A percentile compares a stretch with the other conserved stretches of the same genome.
Evolutionary conservation across 306 rosid genomes (phyloP).

Genomic region (Boehmeria nivea): DNA sequence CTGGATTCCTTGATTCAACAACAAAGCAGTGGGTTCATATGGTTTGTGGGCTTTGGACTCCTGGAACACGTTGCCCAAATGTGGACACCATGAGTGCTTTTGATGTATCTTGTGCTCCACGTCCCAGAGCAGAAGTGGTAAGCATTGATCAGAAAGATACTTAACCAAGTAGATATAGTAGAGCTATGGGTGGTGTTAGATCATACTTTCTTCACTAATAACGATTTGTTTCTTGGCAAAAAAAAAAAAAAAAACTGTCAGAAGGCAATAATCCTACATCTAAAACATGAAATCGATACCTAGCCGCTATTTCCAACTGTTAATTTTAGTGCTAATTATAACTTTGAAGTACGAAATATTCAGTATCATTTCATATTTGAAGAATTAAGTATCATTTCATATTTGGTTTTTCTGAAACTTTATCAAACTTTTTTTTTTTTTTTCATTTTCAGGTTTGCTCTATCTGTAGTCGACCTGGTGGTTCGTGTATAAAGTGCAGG

Average conservation of each 20-base stretch:
- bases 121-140: slow-evolving; percentile 41
- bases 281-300: no score
- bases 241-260: neutral
- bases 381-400: no score
- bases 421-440: no score
- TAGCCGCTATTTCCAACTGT: no score
- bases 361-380: no score
- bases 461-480: slow-evolving; percentile 52
- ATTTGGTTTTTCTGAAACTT: no score
- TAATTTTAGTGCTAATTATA: no score
- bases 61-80: slow-evolving; percentile 65
- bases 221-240: neutral
- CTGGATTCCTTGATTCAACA: slow-evolving; percentile 43
- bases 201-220: neutral
- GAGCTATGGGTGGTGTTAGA: no score
- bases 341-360: no score
- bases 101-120: slow-evolving; percentile 56
- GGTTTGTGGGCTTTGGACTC: slow-evolving; percentile 87
- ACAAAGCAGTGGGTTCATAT: slow-evolving; percentile 72
- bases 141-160: slow-evolving; percentile 16
- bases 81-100: slow-evolving; percentile 71
- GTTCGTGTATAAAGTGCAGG: slow-evolving; percentile 61
- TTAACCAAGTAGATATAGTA: neutral
- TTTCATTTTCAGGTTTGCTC: slow-evolving; percentile 43
- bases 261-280: neutral